Evolutionary conservation across 768 basidiomycete species (phyloP), one percentile per base, ranked within the genome.

Genomic region (Lactifluus hygrophoroides): DNA sequence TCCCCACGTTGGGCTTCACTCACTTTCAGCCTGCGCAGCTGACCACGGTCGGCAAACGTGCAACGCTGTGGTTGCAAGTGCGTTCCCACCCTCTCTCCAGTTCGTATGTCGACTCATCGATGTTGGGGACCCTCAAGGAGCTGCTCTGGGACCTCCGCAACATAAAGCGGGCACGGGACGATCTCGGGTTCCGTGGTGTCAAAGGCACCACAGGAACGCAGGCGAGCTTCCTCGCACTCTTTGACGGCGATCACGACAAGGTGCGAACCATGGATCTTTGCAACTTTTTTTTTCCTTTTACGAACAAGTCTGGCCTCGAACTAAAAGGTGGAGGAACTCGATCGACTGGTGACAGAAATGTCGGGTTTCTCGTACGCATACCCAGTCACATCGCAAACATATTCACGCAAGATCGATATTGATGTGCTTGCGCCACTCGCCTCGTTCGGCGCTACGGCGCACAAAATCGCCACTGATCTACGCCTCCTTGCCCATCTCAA

Each of bases 181-280:
- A 98, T 70, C 72, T 99, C 50, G 95, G 96, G 4, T 98, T 99
- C 78, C 83, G 96, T 54, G 96, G 96, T 46, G 96, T 95, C 51
- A 99, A 99, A 73, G 96, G 96, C n/a, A 98, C 96, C 0, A 99
- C 96, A 0, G 96, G 96, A 9, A 98, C 96, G 0, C 96, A 98
- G 71, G 96, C 91, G 3, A 93, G 90, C 65, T 99, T 98, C 77
- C 76, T 98, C 55, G 77, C 93, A 0, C 76, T 99, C 32, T 98
- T 99, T 67, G 89, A 97, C 60, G 94, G 94, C 0, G 86, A 97
- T 69, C 94, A 99, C 70, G 83, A 83, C 62, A 98, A 98, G 78
- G 89, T 85, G 43, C 14, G 68, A n/a, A n/a, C 25, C 32, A 38
- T n/a, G n/a, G n/a, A n/a, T n/a, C n/a, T n/a, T n/a, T n/a, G n/a